These are phyloP conservation scores for Aegilops umbellulata DNA, from an alignment of 176 grass and related monocot genomes.

Conservation along the genomic window DNA sequence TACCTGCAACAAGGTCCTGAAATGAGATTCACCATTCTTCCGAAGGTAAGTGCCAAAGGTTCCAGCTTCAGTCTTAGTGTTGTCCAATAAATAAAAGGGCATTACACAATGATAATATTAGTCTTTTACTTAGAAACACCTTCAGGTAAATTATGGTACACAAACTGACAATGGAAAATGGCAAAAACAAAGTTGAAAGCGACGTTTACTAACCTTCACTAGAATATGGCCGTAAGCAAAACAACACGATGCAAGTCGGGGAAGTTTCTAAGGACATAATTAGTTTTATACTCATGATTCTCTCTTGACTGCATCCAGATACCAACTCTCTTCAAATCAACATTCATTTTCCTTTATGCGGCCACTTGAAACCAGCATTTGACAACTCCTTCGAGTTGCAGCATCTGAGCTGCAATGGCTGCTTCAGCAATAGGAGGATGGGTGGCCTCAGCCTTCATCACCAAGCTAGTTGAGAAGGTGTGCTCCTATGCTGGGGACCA, in stretches of 20 bases:
- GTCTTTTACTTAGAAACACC: neutral
- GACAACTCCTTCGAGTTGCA: neutral
- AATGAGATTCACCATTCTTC: neutral
- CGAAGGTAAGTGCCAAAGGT: neutral
- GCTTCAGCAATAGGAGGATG: slow-evolving; percentile 13
- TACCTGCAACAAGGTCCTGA: neutral
- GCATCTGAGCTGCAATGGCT: neutral
- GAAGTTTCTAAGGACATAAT: neutral
- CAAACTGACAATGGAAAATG: neutral
- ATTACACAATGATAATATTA: neutral
- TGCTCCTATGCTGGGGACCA: slow-evolving; percentile 30
- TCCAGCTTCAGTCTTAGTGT: neutral
- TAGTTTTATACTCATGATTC: neutral
- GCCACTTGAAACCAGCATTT: neutral
- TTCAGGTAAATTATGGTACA: neutral
- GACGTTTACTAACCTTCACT: neutral
- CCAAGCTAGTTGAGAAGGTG: slow-evolving; percentile 24
- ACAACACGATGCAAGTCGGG: neutral
- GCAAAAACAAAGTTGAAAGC: neutral
- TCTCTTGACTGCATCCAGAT: neutral
- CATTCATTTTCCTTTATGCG: neutral
- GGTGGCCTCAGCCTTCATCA: slow-evolving; percentile 6
- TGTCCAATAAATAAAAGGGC: neutral
- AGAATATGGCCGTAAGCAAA: neutral
- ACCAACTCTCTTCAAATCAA: neutral